Evolutionary conservation across 331 rosid genomes (phyloP).

Genomic region (Acacia pycnantha): DNA sequence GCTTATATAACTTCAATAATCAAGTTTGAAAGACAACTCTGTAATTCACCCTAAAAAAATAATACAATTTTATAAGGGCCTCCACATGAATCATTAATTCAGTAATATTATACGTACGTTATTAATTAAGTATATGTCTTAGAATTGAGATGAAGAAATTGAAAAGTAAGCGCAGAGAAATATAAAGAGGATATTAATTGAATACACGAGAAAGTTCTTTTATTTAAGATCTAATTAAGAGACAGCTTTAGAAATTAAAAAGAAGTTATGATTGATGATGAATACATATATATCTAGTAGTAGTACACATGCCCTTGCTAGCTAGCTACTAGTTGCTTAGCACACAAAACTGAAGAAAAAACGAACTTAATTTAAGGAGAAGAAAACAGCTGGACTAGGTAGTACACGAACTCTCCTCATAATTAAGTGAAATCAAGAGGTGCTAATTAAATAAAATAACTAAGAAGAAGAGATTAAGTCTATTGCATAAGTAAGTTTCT

Average conservation of each 20-base stretch:
- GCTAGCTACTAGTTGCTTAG: not conserved
- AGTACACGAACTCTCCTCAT: constrained; percentile 4
- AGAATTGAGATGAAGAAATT: not conserved
- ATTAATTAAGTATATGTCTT: not conserved
- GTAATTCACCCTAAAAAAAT: not conserved
- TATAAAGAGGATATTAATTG: not conserved
- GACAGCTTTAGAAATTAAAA: not conserved
- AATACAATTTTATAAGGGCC: not conserved
- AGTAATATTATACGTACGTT: not conserved
- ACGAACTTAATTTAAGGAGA: constrained; percentile 10
- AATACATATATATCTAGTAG: constrained; percentile 23
- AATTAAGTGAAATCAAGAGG: constrained; percentile 26
- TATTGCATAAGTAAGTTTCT: constrained; percentile 79
- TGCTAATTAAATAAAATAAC: constrained; percentile 3
- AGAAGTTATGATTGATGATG: constrained; percentile 1
- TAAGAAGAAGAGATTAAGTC: not conserved
- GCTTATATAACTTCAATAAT: not conserved
- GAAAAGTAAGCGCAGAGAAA: not conserved
- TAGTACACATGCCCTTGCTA: not conserved
- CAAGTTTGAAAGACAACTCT: not conserved
- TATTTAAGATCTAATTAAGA: constrained; percentile 24
- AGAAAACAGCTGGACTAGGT: not conserved
- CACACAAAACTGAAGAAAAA: constrained; percentile 18
- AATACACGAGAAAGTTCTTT: constrained; percentile 1
- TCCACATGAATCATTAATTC: not conserved